Evolutionary conservation across 2,329 filamentous ascomycete species (phyloP).

Genomic region (Cladosporium colombiae): DNA sequence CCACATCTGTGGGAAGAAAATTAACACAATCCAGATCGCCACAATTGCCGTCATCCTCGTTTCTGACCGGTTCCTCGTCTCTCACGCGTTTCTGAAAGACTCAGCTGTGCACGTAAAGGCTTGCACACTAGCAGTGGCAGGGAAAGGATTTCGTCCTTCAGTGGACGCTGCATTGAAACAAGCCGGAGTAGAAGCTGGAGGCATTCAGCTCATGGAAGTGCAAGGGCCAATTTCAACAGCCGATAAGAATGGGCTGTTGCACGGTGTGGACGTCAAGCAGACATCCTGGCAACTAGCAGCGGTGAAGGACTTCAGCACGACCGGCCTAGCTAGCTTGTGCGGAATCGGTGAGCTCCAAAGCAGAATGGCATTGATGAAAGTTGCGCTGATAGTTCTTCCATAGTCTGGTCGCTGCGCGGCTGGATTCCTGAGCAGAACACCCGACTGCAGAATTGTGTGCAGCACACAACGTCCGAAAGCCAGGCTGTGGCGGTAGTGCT

Average conservation of each 20-base stretch:
- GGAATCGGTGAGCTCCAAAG: slow-evolving; percentile 23
- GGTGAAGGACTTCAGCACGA: slow-evolving; percentile 15
- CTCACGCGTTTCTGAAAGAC: slow-evolving; percentile 33
- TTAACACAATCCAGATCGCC: slow-evolving; percentile 9
- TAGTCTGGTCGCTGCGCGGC: slow-evolving; percentile 32
- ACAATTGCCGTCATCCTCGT: slow-evolving; percentile 29
- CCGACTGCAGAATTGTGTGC: slow-evolving; percentile 25
- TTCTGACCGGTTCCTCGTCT: slow-evolving; percentile 29
- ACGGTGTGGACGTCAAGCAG: background rate
- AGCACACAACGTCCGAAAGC: slow-evolving; percentile 23
- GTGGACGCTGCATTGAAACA: slow-evolving; percentile 24
- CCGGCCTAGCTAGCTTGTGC: slow-evolving; percentile 24
- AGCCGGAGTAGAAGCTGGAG: slow-evolving; percentile 23
- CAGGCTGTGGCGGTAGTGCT: slow-evolving; percentile 24
- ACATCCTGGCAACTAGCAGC: background rate
- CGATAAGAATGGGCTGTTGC: background rate
- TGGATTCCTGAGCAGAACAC: slow-evolving; percentile 25
- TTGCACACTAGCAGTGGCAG: slow-evolving; percentile 15
- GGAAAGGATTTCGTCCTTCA: slow-evolving; percentile 7
- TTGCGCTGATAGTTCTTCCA: background rate
- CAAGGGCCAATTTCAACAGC: slow-evolving; percentile 11
- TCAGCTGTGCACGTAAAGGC: slow-evolving; percentile 26
- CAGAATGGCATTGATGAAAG: background rate
- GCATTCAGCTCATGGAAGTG: slow-evolving; percentile 28
- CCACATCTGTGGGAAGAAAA: background rate